Evolutionary conservation across 768 basidiomycete genomes (phyloP).

Genomic region (Krasilnikovozyma curviuscula): DNA sequence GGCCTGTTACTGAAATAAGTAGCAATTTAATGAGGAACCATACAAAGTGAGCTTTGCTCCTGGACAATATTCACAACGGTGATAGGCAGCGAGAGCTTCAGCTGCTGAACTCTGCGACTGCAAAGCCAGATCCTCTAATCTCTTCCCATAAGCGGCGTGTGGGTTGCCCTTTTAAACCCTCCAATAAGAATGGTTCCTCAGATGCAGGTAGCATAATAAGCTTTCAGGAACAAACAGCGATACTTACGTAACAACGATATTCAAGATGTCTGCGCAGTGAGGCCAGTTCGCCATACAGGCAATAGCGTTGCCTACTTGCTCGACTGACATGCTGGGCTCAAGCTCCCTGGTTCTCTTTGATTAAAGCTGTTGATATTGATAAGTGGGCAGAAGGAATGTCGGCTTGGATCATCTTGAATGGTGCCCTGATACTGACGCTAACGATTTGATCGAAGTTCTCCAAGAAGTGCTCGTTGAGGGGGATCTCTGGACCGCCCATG

Average conservation of each 20-base stretch:
- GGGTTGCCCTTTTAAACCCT: slow-evolving; percentile 28
- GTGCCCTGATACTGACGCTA: slow-evolving; percentile 49
- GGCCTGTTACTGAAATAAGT: too few relatives aligned
- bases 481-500: slow-evolving; percentile 32
- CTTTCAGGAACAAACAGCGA: neutral
- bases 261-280: slow-evolving; percentile 46
- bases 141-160: slow-evolving; percentile 34
- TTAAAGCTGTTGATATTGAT: neutral
- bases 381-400: slow-evolving; percentile 19
- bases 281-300: slow-evolving; percentile 55
- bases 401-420: slow-evolving; percentile 58
- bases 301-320: slow-evolving; percentile 51
- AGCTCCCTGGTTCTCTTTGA: neutral
- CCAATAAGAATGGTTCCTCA: neutral
- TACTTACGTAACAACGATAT: slow-evolving; percentile 54
- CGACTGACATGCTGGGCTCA: slow-evolving; percentile 42
- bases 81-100: slow-evolving; percentile 33
- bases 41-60: too few relatives aligned
- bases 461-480: slow-evolving; percentile 43
- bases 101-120: neutral
- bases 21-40: too few relatives aligned
- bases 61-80: too few relatives aligned
- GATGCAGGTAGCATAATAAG: neutral
- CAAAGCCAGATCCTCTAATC: slow-evolving; percentile 27
- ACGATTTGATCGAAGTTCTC: slow-evolving; percentile 45